Evolutionary conservation across 805 yeast genomes (phyloP), one percentile per base, ranked within the genome.

Genomic region (Yarrowia sp.): DNA sequence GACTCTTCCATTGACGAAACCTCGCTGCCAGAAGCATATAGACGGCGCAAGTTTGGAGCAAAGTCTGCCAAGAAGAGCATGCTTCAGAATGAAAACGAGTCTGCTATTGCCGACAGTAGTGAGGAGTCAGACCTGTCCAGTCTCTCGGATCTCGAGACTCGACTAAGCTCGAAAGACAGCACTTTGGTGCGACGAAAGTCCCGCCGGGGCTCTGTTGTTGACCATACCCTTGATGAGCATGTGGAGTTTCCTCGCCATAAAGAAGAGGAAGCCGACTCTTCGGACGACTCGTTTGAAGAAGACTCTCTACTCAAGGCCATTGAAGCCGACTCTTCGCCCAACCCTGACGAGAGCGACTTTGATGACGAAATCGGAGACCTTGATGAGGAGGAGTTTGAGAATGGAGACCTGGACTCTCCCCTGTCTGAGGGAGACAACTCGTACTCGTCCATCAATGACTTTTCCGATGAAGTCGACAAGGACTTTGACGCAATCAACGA

Each of bases 381-480:
- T 17, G 65, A 58, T 16, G 54, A 51, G 12, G 30, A 35, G 24
- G 59, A 17, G 33, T 28, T 48, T 11, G 65, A 58, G n/a, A 28
- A 54, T 16, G 35, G 51, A 30, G 63, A 58, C 41, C 49, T 58
- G 38, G 63, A 32, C 36, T 58, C 66, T 35, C 16, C 65, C 46
- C 22, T 54, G 24, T 54, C 61, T 1, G 35, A 35, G 9, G 59
- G 44, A 16, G 21, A 67, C 67, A 24, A 32, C 36, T 12, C 72
- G 72, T 61, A 44, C 22, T 61, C 56, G 16, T 61, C 64, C 19
- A 38, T 36, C 38, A 58, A 48, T 58, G 64, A 32, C 35, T 58
- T 41, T 16, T 26, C 68, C 65, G 73, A 70, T 17, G 70, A 76
- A n/a, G 80, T 75, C n/a, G 76, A 71, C 33, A 66, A 65, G 9